These are phyloP conservation scores for Metschnikowia gelsemii DNA, from an alignment of 805 yeast species.

Conservation along the genomic window DNA sequence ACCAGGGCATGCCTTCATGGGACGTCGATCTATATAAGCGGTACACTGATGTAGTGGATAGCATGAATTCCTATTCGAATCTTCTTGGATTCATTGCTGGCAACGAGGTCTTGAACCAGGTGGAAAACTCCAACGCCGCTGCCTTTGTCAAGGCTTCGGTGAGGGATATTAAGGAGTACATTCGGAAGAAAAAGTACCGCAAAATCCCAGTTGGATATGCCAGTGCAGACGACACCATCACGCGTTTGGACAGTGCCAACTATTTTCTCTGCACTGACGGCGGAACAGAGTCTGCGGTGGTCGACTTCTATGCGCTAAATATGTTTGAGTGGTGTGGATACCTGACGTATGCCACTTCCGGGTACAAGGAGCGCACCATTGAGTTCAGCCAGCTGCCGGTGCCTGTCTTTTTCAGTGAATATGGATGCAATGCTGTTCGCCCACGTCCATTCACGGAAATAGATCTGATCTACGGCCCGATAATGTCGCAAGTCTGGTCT, in stretches of 20 bases:
- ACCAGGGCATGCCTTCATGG: conserved; percentile 36
- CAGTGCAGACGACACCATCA: conserved; percentile 36
- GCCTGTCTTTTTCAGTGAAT: conserved; percentile 41
- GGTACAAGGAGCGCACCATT: conserved; percentile 35
- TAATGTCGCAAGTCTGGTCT: conserved; percentile 39
- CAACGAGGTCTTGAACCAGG: conserved; percentile 38
- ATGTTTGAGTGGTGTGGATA: conserved; percentile 46
- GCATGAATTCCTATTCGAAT: conserved; percentile 32
- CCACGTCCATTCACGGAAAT: conserved; percentile 43
- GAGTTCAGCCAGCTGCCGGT: conserved; percentile 32
- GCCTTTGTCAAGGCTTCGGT: conserved; percentile 40
- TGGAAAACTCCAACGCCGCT: conserved; percentile 28
- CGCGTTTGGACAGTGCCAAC: conserved; percentile 27
- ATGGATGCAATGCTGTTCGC: conserved; percentile 36
- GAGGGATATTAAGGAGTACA: conserved; percentile 33
- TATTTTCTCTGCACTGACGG: conserved; percentile 30
- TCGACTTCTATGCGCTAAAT: conserved; percentile 38
- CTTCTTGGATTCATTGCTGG: conserved; percentile 43
- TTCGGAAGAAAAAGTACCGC: conserved; percentile 29
- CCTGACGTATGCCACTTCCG: conserved; percentile 36
- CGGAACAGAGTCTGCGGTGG: conserved; percentile 11
- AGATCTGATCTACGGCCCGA: conserved; percentile 33
- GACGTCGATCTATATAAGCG: conserved; percentile 30
- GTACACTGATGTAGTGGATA: conserved; percentile 35
- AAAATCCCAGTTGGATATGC: conserved; percentile 43